phyloP scores from a whole-genome alignment of 176 grass and related monocot species.

The Aegilops longissima region DNA sequence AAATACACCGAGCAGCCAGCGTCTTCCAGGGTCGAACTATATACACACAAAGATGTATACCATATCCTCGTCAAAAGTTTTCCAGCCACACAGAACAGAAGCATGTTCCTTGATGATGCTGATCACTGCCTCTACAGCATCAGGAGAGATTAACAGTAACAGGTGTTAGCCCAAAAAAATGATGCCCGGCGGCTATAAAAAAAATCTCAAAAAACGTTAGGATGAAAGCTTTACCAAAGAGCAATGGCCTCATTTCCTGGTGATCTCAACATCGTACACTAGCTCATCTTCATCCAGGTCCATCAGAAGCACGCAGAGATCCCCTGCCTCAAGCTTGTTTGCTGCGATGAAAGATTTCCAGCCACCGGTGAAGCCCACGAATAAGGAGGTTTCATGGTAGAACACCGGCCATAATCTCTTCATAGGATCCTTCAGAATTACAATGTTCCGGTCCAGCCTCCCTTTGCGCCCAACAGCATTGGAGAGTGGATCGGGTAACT shows the following conservation, averaged over 20 bases:
- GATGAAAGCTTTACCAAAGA: not conserved
- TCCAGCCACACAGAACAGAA: not conserved
- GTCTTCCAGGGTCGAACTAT: not conserved
- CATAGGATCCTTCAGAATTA: slow-evolving; percentile 53
- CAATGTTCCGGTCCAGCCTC: not conserved
- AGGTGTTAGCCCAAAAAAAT: not conserved
- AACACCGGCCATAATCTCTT: slow-evolving; percentile 52
- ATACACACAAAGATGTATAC: not conserved
- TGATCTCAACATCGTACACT: slow-evolving; percentile 39
- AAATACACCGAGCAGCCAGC: not conserved
- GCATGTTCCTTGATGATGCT: not conserved
- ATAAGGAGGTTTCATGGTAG: slow-evolving; percentile 30
- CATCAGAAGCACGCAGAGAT: slow-evolving; percentile 30
- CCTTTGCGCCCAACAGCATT: not conserved
- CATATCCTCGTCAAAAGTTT: not conserved
- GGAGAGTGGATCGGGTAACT: slow-evolving; percentile 23
- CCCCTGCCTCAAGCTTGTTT: slow-evolving; percentile 44
- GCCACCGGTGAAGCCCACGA: slow-evolving; percentile 44
- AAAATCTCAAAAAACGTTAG: not conserved
- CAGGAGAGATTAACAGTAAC: not conserved
- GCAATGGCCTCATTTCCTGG: not conserved
- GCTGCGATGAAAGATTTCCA: slow-evolving; percentile 50
- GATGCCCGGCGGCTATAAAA: not conserved
- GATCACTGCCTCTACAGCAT: not conserved
- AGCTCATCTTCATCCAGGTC: slow-evolving; percentile 12